These are phyloP conservation scores for Plantago elongata DNA, from an alignment of 257 asterid genomes.

Conservation along the genomic window DNA sequence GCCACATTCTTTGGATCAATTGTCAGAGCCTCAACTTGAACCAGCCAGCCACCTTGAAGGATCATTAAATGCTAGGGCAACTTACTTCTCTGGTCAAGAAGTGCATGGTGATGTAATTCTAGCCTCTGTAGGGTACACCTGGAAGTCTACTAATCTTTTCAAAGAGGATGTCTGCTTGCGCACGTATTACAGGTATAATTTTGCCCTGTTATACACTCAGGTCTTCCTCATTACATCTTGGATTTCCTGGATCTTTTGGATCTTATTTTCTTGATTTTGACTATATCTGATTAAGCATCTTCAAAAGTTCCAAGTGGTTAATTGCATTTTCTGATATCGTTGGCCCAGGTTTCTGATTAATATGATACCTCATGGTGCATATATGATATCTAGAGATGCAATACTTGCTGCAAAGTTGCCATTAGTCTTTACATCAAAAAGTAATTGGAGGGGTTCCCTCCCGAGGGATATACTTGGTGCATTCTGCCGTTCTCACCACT, in stretches of 20 bases:
- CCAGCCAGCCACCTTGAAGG: conserved; percentile 35
- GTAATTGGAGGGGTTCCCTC: conserved; percentile 77
- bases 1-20: conserved; percentile 19
- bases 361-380: conserved; percentile 76
- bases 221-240: conserved; percentile 2
- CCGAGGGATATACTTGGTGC: conserved; percentile 76
- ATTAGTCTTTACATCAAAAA: conserved; percentile 49
- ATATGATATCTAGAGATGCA: conserved; percentile 79
- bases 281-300: conserved; percentile 6
- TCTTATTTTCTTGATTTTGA: neutral
- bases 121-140: conserved; percentile 81
- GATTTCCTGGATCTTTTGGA: neutral
- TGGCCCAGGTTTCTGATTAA: conserved; percentile 52
- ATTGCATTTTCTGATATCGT: conserved; percentile 10
- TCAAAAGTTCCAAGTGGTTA: conserved; percentile 7
- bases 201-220: conserved; percentile 8
- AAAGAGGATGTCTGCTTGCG: conserved; percentile 59
- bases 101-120: conserved; percentile 79
- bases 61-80: conserved; percentile 63
- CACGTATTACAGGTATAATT: conserved; percentile 59
- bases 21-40: conserved; percentile 29
- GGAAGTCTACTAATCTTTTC: conserved; percentile 65
- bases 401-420: conserved; percentile 79
- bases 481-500: conserved; percentile 72
- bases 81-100: conserved; percentile 66